phyloP scores from a whole-genome alignment of 768 basidiomycete species.

The Macrocybe gigantea region DNA sequence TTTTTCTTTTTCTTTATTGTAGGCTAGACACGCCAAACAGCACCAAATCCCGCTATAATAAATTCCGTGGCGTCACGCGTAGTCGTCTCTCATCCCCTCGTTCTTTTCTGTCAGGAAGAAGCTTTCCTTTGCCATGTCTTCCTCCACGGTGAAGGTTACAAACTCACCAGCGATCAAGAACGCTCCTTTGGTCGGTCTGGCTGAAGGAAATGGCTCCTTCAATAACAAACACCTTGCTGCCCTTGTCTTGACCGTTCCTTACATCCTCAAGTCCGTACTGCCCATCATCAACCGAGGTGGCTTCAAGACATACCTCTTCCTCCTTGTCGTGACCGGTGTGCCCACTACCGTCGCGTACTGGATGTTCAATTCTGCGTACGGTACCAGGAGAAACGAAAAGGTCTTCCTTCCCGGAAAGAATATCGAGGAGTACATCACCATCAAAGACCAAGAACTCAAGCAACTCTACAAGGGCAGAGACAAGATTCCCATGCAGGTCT shows the following conservation, averaged over 20 bases:
- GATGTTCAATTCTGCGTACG: slow-evolving; percentile 80
- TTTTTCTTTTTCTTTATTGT: background rate
- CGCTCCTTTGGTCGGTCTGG: slow-evolving; percentile 74
- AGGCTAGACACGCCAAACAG: slow-evolving; percentile 4
- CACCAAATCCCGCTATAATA: background rate
- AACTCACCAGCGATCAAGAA: slow-evolving; percentile 76
- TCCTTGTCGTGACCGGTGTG: slow-evolving; percentile 65
- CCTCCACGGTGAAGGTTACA: slow-evolving; percentile 53
- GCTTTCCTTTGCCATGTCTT: slow-evolving; percentile 23
- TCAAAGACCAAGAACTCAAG: slow-evolving; percentile 81
- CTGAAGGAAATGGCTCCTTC: slow-evolving; percentile 83
- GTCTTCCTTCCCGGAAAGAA: slow-evolving; percentile 78
- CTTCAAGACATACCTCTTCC: slow-evolving; percentile 80
- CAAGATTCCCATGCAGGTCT: slow-evolving; percentile 97
- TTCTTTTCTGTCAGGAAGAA: too few species aligned
- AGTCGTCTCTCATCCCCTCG: background rate
- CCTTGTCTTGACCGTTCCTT: slow-evolving; percentile 76
- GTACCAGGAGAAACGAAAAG: slow-evolving; percentile 78
- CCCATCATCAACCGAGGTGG: slow-evolving; percentile 83
- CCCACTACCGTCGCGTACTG: slow-evolving; percentile 87
- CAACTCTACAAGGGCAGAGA: slow-evolving; percentile 73
- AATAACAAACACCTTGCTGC: slow-evolving; percentile 75
- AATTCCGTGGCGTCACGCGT: too few species aligned
- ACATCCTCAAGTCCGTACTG: slow-evolving; percentile 72
- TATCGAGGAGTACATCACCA: slow-evolving; percentile 86